A percentile compares a stretch with the other conserved stretches of the same genome.
phyloP scores from a whole-genome alignment of 176 grass and related monocot species.

The Eragrostis nindensis region DNA sequence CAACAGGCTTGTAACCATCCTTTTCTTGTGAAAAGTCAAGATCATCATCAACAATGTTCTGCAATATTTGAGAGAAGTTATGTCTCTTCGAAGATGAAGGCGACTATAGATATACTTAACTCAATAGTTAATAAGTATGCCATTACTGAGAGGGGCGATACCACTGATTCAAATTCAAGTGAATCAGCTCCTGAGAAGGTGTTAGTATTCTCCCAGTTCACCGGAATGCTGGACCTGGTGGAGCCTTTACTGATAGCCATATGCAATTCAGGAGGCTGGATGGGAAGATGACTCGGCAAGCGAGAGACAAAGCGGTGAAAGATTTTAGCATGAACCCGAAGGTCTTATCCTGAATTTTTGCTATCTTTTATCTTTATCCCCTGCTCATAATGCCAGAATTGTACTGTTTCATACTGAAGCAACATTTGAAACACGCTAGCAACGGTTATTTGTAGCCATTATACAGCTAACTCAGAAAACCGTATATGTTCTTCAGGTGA shows the following conservation, averaged over 20 bases:
- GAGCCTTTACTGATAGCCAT: conserved; percentile 59
- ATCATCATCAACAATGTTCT: conserved; percentile 29
- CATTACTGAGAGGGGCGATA: conserved; percentile 5
- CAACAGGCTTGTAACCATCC: conserved; percentile 90
- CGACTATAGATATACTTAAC: conserved; percentile 56
- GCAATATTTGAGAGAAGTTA: conserved; percentile 66
- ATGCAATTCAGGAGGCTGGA: conserved; percentile 84
- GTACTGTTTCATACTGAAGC: conserved; percentile 46
- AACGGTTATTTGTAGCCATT: no score
- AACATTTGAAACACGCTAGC: not conserved
- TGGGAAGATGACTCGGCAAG: conserved; percentile 65
- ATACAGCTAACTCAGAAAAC: not conserved
- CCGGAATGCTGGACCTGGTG: conserved; percentile 83
- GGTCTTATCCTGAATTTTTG: not conserved
- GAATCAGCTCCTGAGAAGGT: conserved; percentile 56
- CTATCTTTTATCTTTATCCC: no score
- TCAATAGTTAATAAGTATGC: conserved; percentile 35
- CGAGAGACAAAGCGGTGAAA: conserved; percentile 62
- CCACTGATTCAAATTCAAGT: conserved; percentile 31
- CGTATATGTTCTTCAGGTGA: conserved; percentile 51
- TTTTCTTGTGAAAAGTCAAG: conserved; percentile 64
- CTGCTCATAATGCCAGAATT: no score
- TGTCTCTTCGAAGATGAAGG: conserved; percentile 78
- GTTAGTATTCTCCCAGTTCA: conserved; percentile 92
- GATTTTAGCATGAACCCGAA: conserved; percentile 49